A percentile compares a stretch with the other conserved stretches of the same genome.
These are phyloP conservation scores for Protomyces inouyei DNA, from an alignment of 1,139 yeast genomes.

Conservation along the genomic window DNA sequence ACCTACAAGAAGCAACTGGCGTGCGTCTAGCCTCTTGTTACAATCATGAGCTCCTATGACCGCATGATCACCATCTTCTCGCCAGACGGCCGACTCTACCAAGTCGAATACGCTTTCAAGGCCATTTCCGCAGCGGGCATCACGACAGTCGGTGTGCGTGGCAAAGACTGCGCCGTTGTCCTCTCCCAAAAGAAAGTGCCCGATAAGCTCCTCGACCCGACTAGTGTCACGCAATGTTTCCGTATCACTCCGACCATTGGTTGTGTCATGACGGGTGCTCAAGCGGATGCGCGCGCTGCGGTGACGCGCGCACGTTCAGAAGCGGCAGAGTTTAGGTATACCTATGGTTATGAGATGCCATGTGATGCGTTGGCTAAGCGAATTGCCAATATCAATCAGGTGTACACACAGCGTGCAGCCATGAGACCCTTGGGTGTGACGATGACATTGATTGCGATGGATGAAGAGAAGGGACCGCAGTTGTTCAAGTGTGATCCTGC, in stretches of 20 bases:
- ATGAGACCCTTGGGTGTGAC: slow-evolving; percentile 72
- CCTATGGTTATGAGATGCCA: slow-evolving; percentile 96
- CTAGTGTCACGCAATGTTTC: slow-evolving; percentile 26
- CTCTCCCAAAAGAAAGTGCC: slow-evolving; percentile 95
- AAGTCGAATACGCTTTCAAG: slow-evolving; percentile 90
- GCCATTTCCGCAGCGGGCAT: slow-evolving; percentile 91
- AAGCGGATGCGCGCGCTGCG: slow-evolving; percentile 86
- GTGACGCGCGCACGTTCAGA: slow-evolving; percentile 87
- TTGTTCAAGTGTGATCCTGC: slow-evolving; percentile 95
- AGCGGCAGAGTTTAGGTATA: slow-evolving; percentile 90
- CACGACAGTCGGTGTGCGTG: slow-evolving; percentile 81
- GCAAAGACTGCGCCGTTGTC: slow-evolving; percentile 83
- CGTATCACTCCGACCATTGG: slow-evolving; percentile 52
- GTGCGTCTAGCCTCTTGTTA: not conserved
- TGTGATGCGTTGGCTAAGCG: slow-evolving; percentile 89
- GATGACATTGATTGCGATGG: slow-evolving; percentile 78
- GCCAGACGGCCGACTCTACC: slow-evolving; percentile 95
- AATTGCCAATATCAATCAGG: slow-evolving; percentile 90
- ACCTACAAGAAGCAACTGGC: not conserved
- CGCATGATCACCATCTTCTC: slow-evolving; percentile 97
- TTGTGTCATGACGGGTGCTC: slow-evolving; percentile 75
- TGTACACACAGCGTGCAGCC: slow-evolving; percentile 97
- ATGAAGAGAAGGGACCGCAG: slow-evolving; percentile 86
- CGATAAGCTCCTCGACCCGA: slow-evolving; percentile 29
- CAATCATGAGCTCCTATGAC: slow-evolving; percentile 50